A percentile compares a stretch with the other conserved stretches of the same genome.
Evolutionary conservation across 1,284 basidiomycete genomes (phyloP).

Genomic region (Exobasidium cylindrosporum): DNA sequence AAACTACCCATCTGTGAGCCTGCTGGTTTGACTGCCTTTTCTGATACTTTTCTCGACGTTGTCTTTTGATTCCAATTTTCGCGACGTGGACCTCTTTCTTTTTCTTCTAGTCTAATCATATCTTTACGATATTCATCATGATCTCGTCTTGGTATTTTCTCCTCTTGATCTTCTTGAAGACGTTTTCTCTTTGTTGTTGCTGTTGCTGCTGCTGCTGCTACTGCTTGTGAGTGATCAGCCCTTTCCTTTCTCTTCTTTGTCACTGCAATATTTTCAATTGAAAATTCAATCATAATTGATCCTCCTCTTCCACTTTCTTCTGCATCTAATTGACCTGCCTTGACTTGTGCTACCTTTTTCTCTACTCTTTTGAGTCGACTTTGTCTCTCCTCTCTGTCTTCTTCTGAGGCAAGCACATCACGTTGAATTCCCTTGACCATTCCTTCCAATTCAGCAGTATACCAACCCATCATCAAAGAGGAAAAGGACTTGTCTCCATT

Average conservation of each 20-base stretch:
- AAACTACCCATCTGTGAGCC: slow-evolving; percentile 29
- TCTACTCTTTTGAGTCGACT: slow-evolving; percentile 40
- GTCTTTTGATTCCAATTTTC: slow-evolving; percentile 20
- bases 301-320: slow-evolving; percentile 46
- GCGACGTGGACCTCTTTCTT: slow-evolving; percentile 1
- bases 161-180: not conserved
- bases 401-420: slow-evolving; percentile 11
- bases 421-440: slow-evolving; percentile 29
- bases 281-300: slow-evolving; percentile 49
- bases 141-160: not conserved
- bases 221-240: not conserved
- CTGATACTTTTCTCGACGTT: not conserved
- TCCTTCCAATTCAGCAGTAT: slow-evolving; percentile 40
- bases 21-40: no score
- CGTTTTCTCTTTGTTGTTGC: slow-evolving; percentile 1
- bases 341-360: slow-evolving; percentile 30
- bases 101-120: not conserved
- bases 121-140: not conserved
- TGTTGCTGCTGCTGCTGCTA: no score
- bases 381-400: slow-evolving; percentile 19
- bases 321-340: slow-evolving; percentile 15
- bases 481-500: slow-evolving; percentile 70
- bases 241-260: slow-evolving; percentile 40
- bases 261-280: slow-evolving; percentile 49
- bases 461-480: slow-evolving; percentile 39